A percentile compares a stretch with the other conserved stretches of the same genome.
These are phyloP conservation scores for Senna siamea DNA, from an alignment of 306 rosid species.

Conservation along the genomic window DNA sequence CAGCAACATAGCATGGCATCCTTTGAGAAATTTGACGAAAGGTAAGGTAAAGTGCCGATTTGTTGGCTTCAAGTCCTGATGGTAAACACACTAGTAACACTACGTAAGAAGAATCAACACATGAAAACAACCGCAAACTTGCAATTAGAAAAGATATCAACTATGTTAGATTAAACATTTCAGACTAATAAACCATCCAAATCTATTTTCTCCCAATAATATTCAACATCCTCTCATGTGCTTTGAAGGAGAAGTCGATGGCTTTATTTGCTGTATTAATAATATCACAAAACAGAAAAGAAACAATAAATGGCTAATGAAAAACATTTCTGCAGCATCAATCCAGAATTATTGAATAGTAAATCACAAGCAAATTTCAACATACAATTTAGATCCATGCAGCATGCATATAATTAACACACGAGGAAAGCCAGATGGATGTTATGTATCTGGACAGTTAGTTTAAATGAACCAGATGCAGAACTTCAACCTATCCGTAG, in stretches of 20 bases:
- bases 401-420: background rate
- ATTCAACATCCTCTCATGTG: conserved; percentile 20
- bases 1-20: too few relatives aligned
- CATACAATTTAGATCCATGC: background rate
- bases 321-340: background rate
- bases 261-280: background rate
- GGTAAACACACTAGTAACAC: background rate
- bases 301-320: background rate
- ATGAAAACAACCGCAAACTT: background rate
- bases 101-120: background rate
- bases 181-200: conserved; percentile 10
- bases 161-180: background rate
- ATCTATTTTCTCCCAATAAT: conserved; percentile 6
- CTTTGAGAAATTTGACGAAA: too few relatives aligned
- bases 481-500: background rate
- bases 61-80: background rate
- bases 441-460: background rate
- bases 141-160: background rate
- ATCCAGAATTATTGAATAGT: background rate
- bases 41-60: too few relatives aligned
- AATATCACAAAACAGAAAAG: background rate
- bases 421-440: background rate
- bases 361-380: background rate
- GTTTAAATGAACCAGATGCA: background rate
- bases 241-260: conserved; percentile 21